These are phyloP conservation scores for Penicillium sp. DNA, from an alignment of 2,329 filamentous ascomycete species.

Conservation along the genomic window DNA sequence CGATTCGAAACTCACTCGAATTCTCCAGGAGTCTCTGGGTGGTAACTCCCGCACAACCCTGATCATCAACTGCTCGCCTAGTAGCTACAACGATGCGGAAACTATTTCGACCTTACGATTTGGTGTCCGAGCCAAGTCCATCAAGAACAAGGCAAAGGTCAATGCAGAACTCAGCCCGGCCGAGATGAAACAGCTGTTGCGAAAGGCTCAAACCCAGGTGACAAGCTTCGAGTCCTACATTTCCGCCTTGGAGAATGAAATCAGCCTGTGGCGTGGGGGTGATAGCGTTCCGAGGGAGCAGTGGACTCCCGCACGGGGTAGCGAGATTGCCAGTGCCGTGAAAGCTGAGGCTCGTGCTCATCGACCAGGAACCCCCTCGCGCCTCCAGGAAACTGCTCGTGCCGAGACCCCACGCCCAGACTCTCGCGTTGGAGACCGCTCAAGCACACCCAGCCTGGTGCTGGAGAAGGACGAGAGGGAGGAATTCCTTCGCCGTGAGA, in stretches of 20 bases:
- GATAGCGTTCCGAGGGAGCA: slow-evolving; percentile 82
- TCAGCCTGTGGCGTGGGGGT: slow-evolving; percentile 80
- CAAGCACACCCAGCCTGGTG: slow-evolving; percentile 78
- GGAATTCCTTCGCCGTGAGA: slow-evolving; percentile 89
- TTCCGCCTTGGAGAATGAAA: slow-evolving; percentile 72
- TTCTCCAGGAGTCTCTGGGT: slow-evolving; percentile 92
- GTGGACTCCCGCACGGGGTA: slow-evolving; percentile 67
- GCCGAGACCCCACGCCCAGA: slow-evolving; percentile 60
- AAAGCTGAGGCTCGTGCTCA: slow-evolving; percentile 47
- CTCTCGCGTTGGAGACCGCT: slow-evolving; percentile 68
- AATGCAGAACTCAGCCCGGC: slow-evolving; percentile 95
- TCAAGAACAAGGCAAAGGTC: slow-evolving; percentile 99
- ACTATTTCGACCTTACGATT: slow-evolving; percentile 89
- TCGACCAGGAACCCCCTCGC: slow-evolving; percentile 40
- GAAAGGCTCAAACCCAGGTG: slow-evolving; percentile 85
- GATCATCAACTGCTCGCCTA: slow-evolving; percentile 98
- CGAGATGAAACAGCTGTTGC: slow-evolving; percentile 87
- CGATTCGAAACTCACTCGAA: slow-evolving; percentile 96
- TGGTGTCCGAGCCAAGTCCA: slow-evolving; percentile 92
- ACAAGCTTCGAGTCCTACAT: slow-evolving; percentile 87
- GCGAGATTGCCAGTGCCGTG: slow-evolving; percentile 48
- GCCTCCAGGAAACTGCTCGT: slow-evolving; percentile 44
- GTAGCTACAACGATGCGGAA: slow-evolving; percentile 95
- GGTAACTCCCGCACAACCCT: slow-evolving; percentile 97
- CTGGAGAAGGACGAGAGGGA: slow-evolving; percentile 96